Conservation (phyloP, 345 rosid genomes). For the Aegle marmelos region DNA sequence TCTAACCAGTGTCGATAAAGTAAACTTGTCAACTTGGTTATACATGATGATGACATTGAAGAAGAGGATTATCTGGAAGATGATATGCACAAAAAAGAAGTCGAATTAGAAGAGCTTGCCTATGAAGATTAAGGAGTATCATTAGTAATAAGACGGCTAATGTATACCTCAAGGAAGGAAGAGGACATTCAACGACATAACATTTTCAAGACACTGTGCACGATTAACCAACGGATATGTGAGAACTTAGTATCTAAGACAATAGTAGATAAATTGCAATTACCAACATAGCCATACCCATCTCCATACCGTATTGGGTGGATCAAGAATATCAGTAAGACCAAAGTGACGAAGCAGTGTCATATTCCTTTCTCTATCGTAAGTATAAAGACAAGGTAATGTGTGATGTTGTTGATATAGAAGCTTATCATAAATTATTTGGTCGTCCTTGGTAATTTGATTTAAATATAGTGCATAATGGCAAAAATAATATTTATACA, state of each 20-base stretch:
- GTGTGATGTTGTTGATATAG: not conserved
- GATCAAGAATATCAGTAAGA: not conserved
- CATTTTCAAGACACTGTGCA: not conserved
- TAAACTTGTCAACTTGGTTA: too few species aligned
- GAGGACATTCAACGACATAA: not conserved
- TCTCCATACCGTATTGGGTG: not conserved
- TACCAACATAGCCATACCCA: not conserved
- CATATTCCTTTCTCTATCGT: not conserved
- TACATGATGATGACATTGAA: not conserved
- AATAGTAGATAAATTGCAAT: not conserved
- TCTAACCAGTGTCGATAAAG: too few species aligned
- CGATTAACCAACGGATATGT: not conserved
- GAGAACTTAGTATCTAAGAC: not conserved
- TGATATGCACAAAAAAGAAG: too few species aligned
- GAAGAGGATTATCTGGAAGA: not conserved
- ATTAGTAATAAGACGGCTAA: not conserved
- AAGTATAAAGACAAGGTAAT: not conserved
- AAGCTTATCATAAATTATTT: not conserved
- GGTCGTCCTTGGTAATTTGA: not conserved
- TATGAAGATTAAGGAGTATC: not conserved
- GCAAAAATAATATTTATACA: not conserved
- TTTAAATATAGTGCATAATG: not conserved
- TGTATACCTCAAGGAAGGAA: fast-evolving
- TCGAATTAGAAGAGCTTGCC: fast-evolving
- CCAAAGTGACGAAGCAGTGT: not conserved